Conservation (phyloP, 1,284 basidiomycete species). For the Fistulina hepatica region DNA sequence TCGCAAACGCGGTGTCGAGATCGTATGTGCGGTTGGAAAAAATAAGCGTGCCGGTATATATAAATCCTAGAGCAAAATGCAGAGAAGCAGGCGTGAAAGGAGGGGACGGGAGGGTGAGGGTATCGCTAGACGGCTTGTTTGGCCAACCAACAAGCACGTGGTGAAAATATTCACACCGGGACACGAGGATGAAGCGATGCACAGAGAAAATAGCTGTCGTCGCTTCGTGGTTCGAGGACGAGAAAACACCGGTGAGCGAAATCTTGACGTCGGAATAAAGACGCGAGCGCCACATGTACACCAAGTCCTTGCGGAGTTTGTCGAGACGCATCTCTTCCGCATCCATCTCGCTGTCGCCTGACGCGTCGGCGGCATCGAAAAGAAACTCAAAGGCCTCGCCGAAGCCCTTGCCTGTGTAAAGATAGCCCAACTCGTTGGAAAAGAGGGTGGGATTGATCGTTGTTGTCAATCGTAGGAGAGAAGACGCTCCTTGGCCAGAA, state of each 20-base stretch:
- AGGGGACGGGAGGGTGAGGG: constrained; percentile 72
- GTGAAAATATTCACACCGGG: constrained; percentile 82
- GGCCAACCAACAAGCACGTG: constrained; percentile 58
- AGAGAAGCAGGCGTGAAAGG: constrained; percentile 92
- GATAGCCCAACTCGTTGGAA: constrained; percentile 79
- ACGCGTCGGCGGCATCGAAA: constrained; percentile 54
- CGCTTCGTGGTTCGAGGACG: constrained; percentile 49
- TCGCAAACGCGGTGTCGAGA: constrained; percentile 83
- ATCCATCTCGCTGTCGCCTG: constrained; percentile 36
- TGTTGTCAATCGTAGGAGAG: constrained; percentile 47
- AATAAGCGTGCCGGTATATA: constrained; percentile 88
- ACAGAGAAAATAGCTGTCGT: constrained; percentile 79
- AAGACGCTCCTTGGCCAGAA: constrained; percentile 28
- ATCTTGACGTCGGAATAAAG: constrained; percentile 87
- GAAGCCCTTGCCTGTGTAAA: constrained; percentile 81
- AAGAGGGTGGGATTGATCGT: constrained; percentile 69
- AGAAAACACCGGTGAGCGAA: constrained; percentile 56
- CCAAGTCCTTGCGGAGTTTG: constrained; percentile 82
- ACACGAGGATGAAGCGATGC: constrained; percentile 87
- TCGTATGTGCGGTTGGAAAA: constrained; percentile 93
- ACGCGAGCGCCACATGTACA: constrained; percentile 92
- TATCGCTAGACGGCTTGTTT: constrained; percentile 31
- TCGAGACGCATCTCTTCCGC: constrained; percentile 68
- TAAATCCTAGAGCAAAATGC: constrained; percentile 89
- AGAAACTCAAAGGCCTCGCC: constrained; percentile 86